Evolutionary conservation across 768 basidiomycete species (phyloP), one percentile per base, ranked within the genome.

Genomic region (Suillus placidus): DNA sequence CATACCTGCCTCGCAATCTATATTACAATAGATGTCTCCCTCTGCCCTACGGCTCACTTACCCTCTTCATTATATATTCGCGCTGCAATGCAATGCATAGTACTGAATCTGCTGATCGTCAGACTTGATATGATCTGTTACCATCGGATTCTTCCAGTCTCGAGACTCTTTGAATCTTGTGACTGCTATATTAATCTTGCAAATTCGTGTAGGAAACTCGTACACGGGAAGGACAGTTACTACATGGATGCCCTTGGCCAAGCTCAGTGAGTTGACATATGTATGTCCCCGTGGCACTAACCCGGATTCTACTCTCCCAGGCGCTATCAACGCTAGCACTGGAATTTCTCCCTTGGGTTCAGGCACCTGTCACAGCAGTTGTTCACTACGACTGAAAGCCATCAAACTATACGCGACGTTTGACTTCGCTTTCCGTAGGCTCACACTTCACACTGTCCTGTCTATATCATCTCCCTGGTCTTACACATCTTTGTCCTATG

Each of bases 51-150:
- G 37, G 47, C 63, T 20, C 65, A 61, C 56, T 67, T 78, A 76
- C 75, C 76, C 75, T 71, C 70, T 66, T 73, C 77, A 77, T 67
- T 78, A 75, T 76, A 76, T 78, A 78, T 73, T 76, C 72, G 69
- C 70, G 18, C 57, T 40, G 57, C 57, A 75, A 72, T 72, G 71
- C 75, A 77, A 73, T 77, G 69, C 75, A 73, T 67, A 60, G 40
- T 65, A 57, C 43, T 72, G 69, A 76, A 58, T 26, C 18, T 20
- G 30, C 23, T 30, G 5, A 37, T 58, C 9, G 38, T 34, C 32
- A 30, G 34, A 40, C 38, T 40, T 38, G 56, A 5, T 37, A 38
- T 16, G 23, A 52, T 32, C 14, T 38, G 8, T 40, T 20, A 23
- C 23, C 52, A 20, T 54, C n/a, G 18, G 18, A 2, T 8, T 54